Percentiles rank a stretch among this genome's conserved stretches.
phyloP scores from a whole-genome alignment of 2,329 filamentous ascomycete species.

The Aspergillus pseudoglaucus region DNA sequence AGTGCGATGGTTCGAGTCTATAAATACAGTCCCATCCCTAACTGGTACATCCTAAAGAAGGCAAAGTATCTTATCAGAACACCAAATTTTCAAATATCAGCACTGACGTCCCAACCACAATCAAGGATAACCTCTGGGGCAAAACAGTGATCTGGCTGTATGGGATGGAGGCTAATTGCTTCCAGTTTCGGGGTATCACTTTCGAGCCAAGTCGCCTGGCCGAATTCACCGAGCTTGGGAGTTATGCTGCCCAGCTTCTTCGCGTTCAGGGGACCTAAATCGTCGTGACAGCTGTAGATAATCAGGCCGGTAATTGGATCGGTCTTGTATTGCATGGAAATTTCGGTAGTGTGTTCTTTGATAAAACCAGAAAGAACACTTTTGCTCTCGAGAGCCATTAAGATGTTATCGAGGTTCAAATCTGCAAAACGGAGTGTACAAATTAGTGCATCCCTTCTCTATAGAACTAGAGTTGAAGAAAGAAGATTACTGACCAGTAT shows the following conservation, averaged over 20 bases:
- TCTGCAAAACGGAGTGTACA: constrained; percentile 18
- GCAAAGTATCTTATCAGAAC: constrained; percentile 21
- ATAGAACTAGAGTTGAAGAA: constrained; percentile 6
- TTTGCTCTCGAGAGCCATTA: constrained; percentile 28
- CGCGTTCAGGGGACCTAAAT: constrained; percentile 25
- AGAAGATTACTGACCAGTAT: constrained; percentile 31
- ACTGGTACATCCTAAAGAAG: no score
- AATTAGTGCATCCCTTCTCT: constrained; percentile 2
- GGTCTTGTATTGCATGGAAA: constrained; percentile 27
- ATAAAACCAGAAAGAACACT: constrained; percentile 27
- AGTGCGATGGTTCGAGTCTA: no score
- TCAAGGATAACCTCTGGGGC: constrained; percentile 37
- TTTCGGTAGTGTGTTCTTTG: constrained; percentile 20
- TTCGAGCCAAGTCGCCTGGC: constrained; percentile 27
- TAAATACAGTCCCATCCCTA: no score
- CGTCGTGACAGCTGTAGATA: constrained; percentile 28
- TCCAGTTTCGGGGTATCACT: constrained; percentile 23
- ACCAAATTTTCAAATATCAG: constrained; percentile 39
- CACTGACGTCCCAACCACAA: constrained; percentile 30
- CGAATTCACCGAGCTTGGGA: constrained; percentile 32
- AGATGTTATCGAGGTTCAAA: constrained; percentile 41
- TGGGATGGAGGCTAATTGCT: constrained; percentile 32
- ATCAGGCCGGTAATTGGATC: constrained; percentile 22
- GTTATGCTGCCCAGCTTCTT: constrained; percentile 13
- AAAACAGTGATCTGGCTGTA: constrained; percentile 41